Percentiles rank a stretch among this genome's conserved stretches.
phyloP scores from a whole-genome alignment of 2,329 filamentous ascomycete genomes.

The Aspergillus terreus region DNA sequence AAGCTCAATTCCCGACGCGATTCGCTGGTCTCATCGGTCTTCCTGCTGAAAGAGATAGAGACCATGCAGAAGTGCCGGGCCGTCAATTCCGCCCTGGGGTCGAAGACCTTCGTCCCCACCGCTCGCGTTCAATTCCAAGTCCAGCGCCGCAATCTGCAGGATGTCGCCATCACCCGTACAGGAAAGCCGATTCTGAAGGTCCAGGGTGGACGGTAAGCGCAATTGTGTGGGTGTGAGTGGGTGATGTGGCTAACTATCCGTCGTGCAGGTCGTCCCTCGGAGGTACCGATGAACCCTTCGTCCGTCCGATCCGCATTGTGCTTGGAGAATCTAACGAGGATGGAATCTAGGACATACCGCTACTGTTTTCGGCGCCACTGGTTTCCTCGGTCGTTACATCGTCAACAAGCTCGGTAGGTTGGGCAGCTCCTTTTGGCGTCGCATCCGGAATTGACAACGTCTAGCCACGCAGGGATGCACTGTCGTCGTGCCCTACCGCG shows the following conservation, averaged over 20 bases:
- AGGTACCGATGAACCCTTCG: conserved; percentile 53
- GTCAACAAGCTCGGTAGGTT: conserved; percentile 81
- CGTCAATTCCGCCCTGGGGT: conserved; percentile 39
- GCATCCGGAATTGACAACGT: conserved; percentile 32
- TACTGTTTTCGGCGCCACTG: conserved; percentile 96
- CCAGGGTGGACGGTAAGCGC: conserved; percentile 75
- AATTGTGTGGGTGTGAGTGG: conserved; percentile 11
- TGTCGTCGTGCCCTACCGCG: conserved; percentile 87
- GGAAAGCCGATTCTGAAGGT: conserved; percentile 90
- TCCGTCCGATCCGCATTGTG: conserved; percentile 15
- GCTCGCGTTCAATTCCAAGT: conserved; percentile 35
- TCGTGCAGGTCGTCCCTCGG: conserved; percentile 70
- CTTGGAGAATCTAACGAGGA: conserved; percentile 24
- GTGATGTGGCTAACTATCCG: conserved; percentile 19
- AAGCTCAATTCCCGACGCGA: conserved; percentile 19
- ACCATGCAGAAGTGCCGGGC: conserved; percentile 46
- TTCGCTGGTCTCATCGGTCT: conserved; percentile 25
- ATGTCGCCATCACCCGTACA: conserved; percentile 89
- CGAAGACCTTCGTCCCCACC: conserved; percentile 34
- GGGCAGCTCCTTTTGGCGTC: not conserved
- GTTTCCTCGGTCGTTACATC: conserved; percentile 93
- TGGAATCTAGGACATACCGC: conserved; percentile 73
- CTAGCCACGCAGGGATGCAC: conserved; percentile 89
- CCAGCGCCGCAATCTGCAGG: conserved; percentile 59
- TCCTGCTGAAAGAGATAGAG: conserved; percentile 24